Conservation (phyloP, 768 basidiomycete genomes). For the Auricularia sp. region DNA sequence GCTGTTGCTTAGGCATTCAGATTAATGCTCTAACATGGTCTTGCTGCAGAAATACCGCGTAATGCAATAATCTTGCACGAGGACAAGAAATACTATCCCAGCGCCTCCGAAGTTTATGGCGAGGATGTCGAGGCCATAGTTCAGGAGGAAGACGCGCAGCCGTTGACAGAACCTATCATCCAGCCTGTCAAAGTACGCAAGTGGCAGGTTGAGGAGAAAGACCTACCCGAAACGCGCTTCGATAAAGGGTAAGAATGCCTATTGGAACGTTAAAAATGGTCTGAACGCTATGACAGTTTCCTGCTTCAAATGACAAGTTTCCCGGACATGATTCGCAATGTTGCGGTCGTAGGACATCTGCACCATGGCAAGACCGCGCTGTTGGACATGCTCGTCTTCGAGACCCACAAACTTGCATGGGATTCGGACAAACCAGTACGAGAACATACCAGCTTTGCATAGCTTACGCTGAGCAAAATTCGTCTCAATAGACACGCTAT, state of each 20-base stretch:
- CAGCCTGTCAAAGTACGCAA: slow-evolving; percentile 90
- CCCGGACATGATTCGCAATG: slow-evolving; percentile 92
- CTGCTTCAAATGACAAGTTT: slow-evolving; percentile 83
- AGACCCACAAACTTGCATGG: slow-evolving; percentile 93
- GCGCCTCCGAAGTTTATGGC: slow-evolving; percentile 86
- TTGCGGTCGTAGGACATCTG: slow-evolving; percentile 90
- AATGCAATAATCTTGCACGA: slow-evolving; percentile 88
- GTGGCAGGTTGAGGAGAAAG: slow-evolving; percentile 93
- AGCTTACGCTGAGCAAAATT: no score
- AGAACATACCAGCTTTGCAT: no score
- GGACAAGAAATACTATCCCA: slow-evolving; percentile 96
- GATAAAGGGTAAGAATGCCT: slow-evolving; percentile 72
- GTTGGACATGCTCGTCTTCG: slow-evolving; percentile 94
- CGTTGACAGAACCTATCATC: slow-evolving; percentile 87
- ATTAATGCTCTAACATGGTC: neutral
- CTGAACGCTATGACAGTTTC: slow-evolving; percentile 44
- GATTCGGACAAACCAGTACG: slow-evolving; percentile 82
- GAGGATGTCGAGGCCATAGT: slow-evolving; percentile 91
- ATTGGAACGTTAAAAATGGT: neutral
- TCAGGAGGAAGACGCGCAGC: slow-evolving; percentile 97
- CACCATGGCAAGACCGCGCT: slow-evolving; percentile 98
- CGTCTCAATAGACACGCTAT: slow-evolving; percentile 61
- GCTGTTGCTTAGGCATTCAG: neutral
- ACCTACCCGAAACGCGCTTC: slow-evolving; percentile 92
- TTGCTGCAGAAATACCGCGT: slow-evolving; percentile 54